Evolutionary conservation across 495 filamentous ascomycete genomes (phyloP).

Genomic region (Neurospora sp.): DNA sequence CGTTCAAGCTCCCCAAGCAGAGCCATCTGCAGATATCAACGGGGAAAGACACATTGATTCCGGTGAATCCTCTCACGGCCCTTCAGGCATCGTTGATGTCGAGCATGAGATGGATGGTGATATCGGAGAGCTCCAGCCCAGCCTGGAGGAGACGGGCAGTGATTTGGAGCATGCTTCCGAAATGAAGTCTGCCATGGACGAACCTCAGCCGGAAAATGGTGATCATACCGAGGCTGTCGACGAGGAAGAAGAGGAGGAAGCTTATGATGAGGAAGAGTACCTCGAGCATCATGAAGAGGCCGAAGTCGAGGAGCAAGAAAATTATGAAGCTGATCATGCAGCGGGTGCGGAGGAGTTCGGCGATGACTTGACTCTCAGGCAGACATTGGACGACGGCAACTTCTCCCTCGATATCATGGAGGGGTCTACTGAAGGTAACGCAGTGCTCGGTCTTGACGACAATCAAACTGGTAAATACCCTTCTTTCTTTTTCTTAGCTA

Average conservation of each 20-base stretch:
- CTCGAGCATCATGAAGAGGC: background rate
- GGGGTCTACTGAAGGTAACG: background rate
- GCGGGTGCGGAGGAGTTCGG: background rate
- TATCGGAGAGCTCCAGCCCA: background rate
- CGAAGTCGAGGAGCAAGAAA: background rate
- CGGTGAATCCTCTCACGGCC: background rate
- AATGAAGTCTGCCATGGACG: background rate
- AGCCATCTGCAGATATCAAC: background rate
- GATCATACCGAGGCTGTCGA: background rate
- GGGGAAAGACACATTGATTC: background rate
- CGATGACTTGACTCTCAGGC: background rate
- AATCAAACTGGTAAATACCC: slow-evolving; percentile 17
- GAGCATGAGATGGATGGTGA: background rate
- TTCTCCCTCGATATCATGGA: slow-evolving; percentile 1
- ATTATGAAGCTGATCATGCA: background rate
- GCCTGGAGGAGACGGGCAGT: background rate
- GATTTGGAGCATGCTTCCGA: background rate
- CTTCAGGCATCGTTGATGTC: background rate
- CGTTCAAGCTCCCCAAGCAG: background rate
- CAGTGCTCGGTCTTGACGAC: background rate
- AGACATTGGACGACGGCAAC: background rate
- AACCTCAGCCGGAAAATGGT: background rate
- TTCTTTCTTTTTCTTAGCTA: slow-evolving; percentile 3
- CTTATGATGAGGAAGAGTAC: background rate
- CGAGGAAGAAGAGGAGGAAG: background rate